Evolutionary conservation across 2,329 filamentous ascomycete genomes (phyloP), one percentile per base, ranked within the genome.

Genomic region (Elsinoe perseae): DNA sequence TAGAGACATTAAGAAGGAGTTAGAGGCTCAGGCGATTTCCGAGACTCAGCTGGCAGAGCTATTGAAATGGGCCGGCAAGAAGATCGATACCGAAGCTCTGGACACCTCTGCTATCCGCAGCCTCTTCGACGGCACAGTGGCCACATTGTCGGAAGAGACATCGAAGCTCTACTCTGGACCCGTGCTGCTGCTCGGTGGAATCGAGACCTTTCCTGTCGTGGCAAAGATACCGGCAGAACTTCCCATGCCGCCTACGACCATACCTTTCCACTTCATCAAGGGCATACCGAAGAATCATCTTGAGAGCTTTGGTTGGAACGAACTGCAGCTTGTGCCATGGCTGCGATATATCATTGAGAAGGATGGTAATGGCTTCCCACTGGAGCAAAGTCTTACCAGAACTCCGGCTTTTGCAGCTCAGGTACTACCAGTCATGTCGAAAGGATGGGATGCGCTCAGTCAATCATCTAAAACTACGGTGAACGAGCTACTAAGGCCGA

Each of bases 311-410:
- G 89, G 89, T 0, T 98, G 93, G 91, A 80, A 84, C 56, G 83
- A 92, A 59, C 73, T 98, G 5, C 88, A 92, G 32, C 80, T 95
- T 62, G 81, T 91, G 2, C 84, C 87, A 21, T 98, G 95, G 93
- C 71, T 96, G 21, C 77, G 82, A 20, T 95, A 86, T 71, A 75
- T 98, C 32, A 73, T 95, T n/a, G 81, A 84, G 57, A 83, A 83
- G 12, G 76, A 81, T 8, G 77, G 81, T 4, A 78, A 79, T 56
- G 80, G 80, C 23, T 73, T 85, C 34, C 66, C 79, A 2, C 75
- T 82, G 3, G 79, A 84, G 1, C 80, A 89, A 63, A 85, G 87
- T 67, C 74, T 97, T 6, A 87, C 85, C 0, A 80, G 78, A 55
- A 86, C 84, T 0, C 72, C 87, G 20, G 79, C 82, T 16, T 95